These are phyloP conservation scores for Leccinum incarnatum DNA, from an alignment of 768 basidiomycete genomes.

Conservation along the genomic window DNA sequence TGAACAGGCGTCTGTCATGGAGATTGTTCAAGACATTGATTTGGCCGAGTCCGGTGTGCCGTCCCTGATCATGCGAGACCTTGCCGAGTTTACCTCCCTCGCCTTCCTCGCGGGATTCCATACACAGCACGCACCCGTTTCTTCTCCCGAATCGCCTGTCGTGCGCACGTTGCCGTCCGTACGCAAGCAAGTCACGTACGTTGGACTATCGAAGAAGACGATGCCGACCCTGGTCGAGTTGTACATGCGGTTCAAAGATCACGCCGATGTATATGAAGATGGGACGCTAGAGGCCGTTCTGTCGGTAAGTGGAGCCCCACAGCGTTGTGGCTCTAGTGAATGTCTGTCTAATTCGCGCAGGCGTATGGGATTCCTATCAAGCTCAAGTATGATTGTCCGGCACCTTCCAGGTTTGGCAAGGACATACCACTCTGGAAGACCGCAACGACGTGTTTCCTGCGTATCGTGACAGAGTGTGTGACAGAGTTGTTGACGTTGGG, in stretches of 20 bases:
- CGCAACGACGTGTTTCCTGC: constrained; percentile 77
- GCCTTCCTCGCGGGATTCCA: constrained; percentile 83
- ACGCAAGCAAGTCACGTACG: constrained; percentile 78
- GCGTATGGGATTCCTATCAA: constrained; percentile 90
- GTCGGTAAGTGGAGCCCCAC: constrained; percentile 46
- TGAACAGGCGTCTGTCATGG: constrained; percentile 64
- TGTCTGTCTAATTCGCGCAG: constrained; percentile 34
- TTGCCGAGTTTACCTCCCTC: constrained; percentile 84
- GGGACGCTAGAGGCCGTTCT: constrained; percentile 84
- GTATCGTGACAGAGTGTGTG: constrained; percentile 66
- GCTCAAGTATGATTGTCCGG: constrained; percentile 91
- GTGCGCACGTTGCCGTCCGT: constrained; percentile 20
- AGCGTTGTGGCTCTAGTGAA: not conserved
- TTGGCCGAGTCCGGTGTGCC: constrained; percentile 58
- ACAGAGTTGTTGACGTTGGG: constrained; percentile 49
- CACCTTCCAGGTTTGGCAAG: constrained; percentile 83
- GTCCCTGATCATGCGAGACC: constrained; percentile 76
- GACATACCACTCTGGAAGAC: constrained; percentile 94
- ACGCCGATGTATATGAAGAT: constrained; percentile 64
- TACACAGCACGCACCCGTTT: constrained; percentile 30
- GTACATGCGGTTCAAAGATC: constrained; percentile 63
- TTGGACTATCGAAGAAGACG: constrained; percentile 81
- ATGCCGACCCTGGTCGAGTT: constrained; percentile 86
- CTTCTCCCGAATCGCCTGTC: constrained; percentile 11
- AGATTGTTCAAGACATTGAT: constrained; percentile 66